These are phyloP conservation scores for Lipomyces japonicus DNA, from an alignment of 805 yeast genomes.

Conservation along the genomic window DNA sequence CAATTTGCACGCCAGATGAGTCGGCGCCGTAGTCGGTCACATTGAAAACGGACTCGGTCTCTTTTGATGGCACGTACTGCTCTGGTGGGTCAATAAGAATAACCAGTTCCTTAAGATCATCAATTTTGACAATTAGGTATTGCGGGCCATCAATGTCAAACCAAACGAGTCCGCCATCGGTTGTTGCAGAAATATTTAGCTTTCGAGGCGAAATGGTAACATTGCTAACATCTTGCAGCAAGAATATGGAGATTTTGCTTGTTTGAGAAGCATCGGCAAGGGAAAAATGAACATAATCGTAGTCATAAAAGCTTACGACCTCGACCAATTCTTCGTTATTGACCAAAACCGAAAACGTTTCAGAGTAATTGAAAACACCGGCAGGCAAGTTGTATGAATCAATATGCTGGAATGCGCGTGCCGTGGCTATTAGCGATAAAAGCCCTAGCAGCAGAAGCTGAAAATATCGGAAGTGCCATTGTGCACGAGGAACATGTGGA, in stretches of 20 bases:
- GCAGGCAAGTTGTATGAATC: conserved; percentile 7
- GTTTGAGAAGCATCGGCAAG: conserved; percentile 4
- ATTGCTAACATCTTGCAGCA: neutral
- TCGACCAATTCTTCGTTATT: conserved; percentile 2
- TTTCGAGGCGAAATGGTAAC: conserved; percentile 10
- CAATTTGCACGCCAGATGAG: neutral
- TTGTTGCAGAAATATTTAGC: neutral
- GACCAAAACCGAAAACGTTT: conserved; percentile 3
- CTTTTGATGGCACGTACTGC: neutral
- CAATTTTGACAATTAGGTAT: conserved; percentile 20
- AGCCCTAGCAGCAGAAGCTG: neutral
- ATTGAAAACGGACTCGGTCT: neutral
- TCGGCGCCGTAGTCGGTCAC: conserved; percentile 11
- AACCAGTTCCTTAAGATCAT: conserved; percentile 14
- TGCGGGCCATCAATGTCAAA: conserved; percentile 10
- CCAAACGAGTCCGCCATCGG: neutral
- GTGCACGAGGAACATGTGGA: too few species aligned
- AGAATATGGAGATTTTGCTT: neutral
- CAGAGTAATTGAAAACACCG: conserved; percentile 1
- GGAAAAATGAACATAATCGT: conserved; percentile 21
- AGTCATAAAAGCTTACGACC: conserved; percentile 10
- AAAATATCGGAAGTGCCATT: too few species aligned
- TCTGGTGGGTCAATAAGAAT: conserved; percentile 18
- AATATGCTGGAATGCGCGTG: neutral
- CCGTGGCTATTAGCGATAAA: neutral